Evolutionary conservation across 1,139 yeast genomes (phyloP).

Genomic region (Hansenula anomala): DNA sequence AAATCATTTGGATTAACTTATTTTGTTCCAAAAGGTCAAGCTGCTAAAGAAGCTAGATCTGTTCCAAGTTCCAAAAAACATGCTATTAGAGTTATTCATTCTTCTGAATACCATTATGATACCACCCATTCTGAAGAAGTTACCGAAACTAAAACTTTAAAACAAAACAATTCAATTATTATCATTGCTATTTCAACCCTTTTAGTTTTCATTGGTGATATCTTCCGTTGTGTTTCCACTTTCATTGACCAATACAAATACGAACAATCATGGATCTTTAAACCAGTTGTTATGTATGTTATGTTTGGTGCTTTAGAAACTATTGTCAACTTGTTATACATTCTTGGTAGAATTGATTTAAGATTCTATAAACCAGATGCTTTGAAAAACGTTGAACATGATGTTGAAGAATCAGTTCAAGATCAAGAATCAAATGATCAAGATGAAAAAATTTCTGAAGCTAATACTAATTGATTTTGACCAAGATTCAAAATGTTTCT

Average conservation of each 20-base stretch:
- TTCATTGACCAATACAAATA: constrained; percentile 36
- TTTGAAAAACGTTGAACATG: constrained; percentile 5
- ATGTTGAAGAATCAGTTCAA: constrained; percentile 1
- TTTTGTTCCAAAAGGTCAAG: constrained; percentile 47
- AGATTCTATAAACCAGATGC: constrained; percentile 66
- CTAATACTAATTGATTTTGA: not conserved
- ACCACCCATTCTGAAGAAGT: constrained; percentile 24
- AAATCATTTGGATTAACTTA: constrained; percentile 56
- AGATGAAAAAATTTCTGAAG: not conserved
- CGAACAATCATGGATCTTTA: constrained; percentile 36
- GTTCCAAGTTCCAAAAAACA: constrained; percentile 47
- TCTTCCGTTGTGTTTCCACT: constrained; percentile 52
- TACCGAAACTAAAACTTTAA: constrained; percentile 23
- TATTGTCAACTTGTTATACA: constrained; percentile 47
- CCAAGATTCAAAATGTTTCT: no score
- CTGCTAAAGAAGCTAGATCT: constrained; percentile 40
- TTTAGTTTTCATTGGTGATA: constrained; percentile 50
- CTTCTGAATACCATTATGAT: constrained; percentile 33
- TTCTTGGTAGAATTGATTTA: constrained; percentile 64
- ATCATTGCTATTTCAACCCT: constrained; percentile 49
- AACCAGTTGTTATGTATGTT: constrained; percentile 59
- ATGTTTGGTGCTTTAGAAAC: constrained; percentile 66
- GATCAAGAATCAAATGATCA: not conserved
- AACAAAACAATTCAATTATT: constrained; percentile 43
- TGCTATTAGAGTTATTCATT: constrained; percentile 38